These are phyloP conservation scores for Rhamnella rubrinervis DNA, from an alignment of 331 rosid species.

Conservation along the genomic window DNA sequence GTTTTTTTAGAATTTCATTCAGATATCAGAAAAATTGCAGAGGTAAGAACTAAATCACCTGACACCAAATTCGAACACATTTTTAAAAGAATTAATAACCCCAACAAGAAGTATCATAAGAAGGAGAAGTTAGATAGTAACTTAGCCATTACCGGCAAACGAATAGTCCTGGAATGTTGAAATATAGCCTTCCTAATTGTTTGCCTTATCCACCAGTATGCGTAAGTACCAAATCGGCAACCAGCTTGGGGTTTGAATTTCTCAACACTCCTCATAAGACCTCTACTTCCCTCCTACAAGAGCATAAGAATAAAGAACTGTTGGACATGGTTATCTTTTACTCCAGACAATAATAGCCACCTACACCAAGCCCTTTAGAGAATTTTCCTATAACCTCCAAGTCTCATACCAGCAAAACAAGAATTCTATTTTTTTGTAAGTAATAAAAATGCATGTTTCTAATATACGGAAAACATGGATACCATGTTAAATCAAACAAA, in stretches of 20 bases:
- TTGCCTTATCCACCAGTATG: constrained; percentile 92
- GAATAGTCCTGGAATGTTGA: constrained; percentile 79
- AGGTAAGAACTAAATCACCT: not conserved
- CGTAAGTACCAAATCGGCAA: constrained; percentile 72
- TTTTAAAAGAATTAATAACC: not conserved
- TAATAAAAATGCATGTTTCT: too few relatives aligned
- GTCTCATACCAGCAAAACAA: not conserved
- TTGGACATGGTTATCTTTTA: constrained; percentile 1
- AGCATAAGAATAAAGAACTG: constrained; percentile 4
- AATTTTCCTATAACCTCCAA: not conserved
- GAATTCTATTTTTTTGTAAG: not conserved
- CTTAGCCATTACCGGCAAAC: constrained; percentile 63
- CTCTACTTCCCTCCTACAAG: constrained; percentile 79
- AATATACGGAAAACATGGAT: too few relatives aligned
- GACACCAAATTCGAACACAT: not conserved
- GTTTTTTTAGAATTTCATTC: not conserved
- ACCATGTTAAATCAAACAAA: too few relatives aligned
- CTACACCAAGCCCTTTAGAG: not conserved
- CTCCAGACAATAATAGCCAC: not conserved
- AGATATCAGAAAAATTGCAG: constrained; percentile 2
- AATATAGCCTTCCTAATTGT: constrained; percentile 70
- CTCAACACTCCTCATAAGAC: constrained; percentile 80
- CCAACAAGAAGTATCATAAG: not conserved
- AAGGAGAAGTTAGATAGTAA: constrained; percentile 13
- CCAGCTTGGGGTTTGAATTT: constrained; percentile 79